Evolutionary conservation across 495 filamentous ascomycete species (phyloP).

Genomic region (Aspergillus saccharolyticus): DNA sequence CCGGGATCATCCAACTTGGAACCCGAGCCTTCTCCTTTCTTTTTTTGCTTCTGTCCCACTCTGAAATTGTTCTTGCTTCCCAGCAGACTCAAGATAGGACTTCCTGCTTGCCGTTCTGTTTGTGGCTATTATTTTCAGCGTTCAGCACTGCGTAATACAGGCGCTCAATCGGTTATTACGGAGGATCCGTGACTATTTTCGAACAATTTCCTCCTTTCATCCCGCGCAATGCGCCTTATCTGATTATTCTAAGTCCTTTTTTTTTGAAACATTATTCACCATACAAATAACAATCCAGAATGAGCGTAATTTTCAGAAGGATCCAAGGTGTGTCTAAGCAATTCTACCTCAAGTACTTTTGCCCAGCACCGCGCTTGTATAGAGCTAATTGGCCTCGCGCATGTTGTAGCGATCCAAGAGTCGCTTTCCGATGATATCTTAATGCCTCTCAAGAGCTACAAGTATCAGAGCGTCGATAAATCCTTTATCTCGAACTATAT

Average conservation of each 20-base stretch:
- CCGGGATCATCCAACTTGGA: constrained; percentile 1
- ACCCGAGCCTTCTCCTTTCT: neutral
- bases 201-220: neutral
- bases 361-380: neutral
- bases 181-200: neutral
- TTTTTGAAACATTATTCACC: constrained; percentile 2
- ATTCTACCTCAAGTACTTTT: neutral
- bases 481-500: constrained; percentile 92
- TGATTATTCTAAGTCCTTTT: neutral
- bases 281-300: constrained; percentile 17
- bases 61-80: neutral
- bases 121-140: neutral
- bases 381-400: constrained; percentile 17
- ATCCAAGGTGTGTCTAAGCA: constrained; percentile 33
- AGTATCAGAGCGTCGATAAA: constrained; percentile 95
- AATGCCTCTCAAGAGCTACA: constrained; percentile 87
- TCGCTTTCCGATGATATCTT: constrained; percentile 65
- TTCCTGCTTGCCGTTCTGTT: neutral
- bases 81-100: neutral
- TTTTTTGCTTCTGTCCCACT: neutral
- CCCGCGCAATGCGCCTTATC: constrained; percentile 19
- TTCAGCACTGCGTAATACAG: neutral
- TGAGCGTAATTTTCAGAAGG: constrained; percentile 38
- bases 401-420: constrained; percentile 46
- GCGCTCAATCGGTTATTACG: neutral